Evolutionary conservation across 805 yeast genomes (phyloP), one percentile per base, ranked within the genome.

Genomic region (Ogataea populi-albae): DNA sequence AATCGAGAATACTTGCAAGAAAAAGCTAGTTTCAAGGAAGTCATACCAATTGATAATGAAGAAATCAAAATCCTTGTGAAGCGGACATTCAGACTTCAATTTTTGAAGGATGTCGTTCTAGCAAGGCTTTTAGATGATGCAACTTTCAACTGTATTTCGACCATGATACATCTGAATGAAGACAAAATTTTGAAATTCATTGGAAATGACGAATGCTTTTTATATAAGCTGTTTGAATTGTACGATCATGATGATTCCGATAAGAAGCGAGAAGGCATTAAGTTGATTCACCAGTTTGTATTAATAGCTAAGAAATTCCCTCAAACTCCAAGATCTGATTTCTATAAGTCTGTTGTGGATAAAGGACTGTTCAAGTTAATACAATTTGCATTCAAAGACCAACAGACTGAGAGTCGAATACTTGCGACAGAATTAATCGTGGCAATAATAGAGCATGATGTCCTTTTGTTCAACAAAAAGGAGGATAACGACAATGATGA

Each of bases 51-150:
- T 9, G 63, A 70, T 3, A 72, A 78, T 48, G 61, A 62, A 2
- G 63, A 65, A 3, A 66, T 78, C 11, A 67, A 72, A 40, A 57
- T 62, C 5, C 69, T 83, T 33, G 81, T 89, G 38, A 78, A 80
- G 37, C 77, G 78, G 50, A 88, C 93, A 25, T 86, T 81, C 55
- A 70, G 86, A 38, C 65, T 88, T 37, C 89, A 83, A 52, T 86
- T 85, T 55, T 64, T 93, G 32, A 84, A 84, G 56, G 96, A 91
- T 57, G 94, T 86, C 14, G 94, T 86, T 1, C 62, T 91, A 18
- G 89, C 93, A 3, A 67, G 96, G 34, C 64, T 81, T 26, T 57
- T 91, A 30, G 98, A 91, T 56, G 98, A 91, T 55, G 75, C 80
- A 28, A 74, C 88, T 4, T 77, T 80, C 52, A 75, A 74, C 43